Conservation (phyloP, 2,329 filamentous ascomycete genomes). For the Diaporthe longicolla region DNA sequence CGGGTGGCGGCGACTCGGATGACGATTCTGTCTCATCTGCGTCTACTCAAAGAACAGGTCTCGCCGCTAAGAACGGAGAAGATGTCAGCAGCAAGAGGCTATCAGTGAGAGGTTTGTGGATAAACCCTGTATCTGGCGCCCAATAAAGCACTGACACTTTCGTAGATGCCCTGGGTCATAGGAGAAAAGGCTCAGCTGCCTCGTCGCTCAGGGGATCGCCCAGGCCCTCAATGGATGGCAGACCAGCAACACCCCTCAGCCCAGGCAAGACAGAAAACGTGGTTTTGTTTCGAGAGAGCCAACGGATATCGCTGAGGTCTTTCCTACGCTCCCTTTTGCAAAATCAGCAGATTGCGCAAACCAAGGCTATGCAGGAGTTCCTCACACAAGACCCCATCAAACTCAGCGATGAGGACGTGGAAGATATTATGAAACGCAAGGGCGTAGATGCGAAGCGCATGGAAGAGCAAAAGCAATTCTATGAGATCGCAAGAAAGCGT, state of each 20-base stretch:
- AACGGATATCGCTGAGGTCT: constrained; percentile 90
- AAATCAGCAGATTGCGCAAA: constrained; percentile 86
- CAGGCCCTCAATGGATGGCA: constrained; percentile 61
- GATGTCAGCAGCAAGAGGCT: constrained; percentile 54
- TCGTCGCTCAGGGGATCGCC: constrained; percentile 57
- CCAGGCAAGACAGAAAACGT: constrained; percentile 53
- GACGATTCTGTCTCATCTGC: constrained; percentile 84
- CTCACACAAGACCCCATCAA: constrained; percentile 80
- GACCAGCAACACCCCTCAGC: constrained; percentile 49
- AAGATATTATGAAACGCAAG: constrained; percentile 85
- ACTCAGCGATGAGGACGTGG: constrained; percentile 84
- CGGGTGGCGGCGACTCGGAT: constrained; percentile 78
- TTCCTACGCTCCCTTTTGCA: constrained; percentile 90
- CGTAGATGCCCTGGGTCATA: constrained; percentile 50
- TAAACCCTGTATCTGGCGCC: constrained; percentile 12
- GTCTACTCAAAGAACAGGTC: constrained; percentile 73
- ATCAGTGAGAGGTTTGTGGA: constrained; percentile 57
- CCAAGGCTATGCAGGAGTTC: constrained; percentile 88
- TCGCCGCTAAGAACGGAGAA: constrained; percentile 46
- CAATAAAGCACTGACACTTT: not conserved
- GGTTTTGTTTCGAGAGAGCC: constrained; percentile 85
- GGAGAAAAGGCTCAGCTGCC: constrained; percentile 54
- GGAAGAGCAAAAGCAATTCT: constrained; percentile 94
- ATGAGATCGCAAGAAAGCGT: constrained; percentile 91
- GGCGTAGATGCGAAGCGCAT: constrained; percentile 88